Evolutionary conservation across 371 early-diverging fungal species (phyloP), one percentile per base, ranked within the genome.

Genomic region (Syncephalastrum monosporum): DNA sequence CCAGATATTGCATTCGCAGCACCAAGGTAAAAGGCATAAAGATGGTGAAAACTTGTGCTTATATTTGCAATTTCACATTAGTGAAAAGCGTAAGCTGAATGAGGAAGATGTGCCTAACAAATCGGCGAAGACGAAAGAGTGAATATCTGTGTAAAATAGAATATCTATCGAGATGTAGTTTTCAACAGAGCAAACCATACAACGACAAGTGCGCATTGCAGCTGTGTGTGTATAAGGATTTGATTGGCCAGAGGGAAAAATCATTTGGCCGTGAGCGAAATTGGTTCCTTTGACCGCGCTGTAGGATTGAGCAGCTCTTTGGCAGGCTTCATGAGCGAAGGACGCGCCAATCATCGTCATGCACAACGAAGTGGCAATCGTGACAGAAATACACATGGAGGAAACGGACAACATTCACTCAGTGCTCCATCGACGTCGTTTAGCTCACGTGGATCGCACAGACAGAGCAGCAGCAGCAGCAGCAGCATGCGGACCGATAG

Each of bases 261-360:
- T 41, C 29, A 21, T 16, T 33, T 33, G 38, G 6, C 7, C 7
- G 38, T 33, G 38, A 10, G 38, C 38, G 38, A 46, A 25, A 16
- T 50, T 4, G 24, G 10, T 45, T 27, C 17, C 19, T n/a, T n/a
- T 56, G 17, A 44, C 29, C 16, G 21, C 21, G 24, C 42, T 64
- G 44, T 64, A 71, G 88, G 88, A 88, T 25, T 86, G 78, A 6
- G 79, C 78, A 42, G 87, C 79, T 86, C 88, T 57, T 61, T 69
- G 49, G 85, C 89, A 55, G 52, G 16, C 87, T 72, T 1, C 69
- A 56, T 8, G 27, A 51, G 19, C 51, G 51, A 51, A 27, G 51
- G 33, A 51, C 48, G 25, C 51, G 38, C 25, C 25, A 51, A 38
- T 24, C 51, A 51, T 8, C 38, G 38, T 33, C 38, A 33, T 33